Percentiles rank a stretch among this genome's conserved stretches.
Evolutionary conservation across 768 basidiomycete species (phyloP).

Genomic region (Boletus rufocinnamomeus): DNA sequence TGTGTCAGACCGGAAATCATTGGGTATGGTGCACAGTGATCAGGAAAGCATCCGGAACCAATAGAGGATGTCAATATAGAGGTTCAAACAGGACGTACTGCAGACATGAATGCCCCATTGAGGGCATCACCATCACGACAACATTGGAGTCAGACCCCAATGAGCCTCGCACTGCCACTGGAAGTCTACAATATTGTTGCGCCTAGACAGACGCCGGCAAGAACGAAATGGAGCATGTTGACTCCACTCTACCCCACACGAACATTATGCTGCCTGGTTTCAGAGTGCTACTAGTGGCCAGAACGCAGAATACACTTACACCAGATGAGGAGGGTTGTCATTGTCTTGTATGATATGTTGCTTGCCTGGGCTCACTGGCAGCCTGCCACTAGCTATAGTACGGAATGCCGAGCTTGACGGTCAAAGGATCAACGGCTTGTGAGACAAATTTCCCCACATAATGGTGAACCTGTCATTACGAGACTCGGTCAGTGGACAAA

Average conservation of each 20-base stretch:
- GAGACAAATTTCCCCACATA: constrained; percentile 1
- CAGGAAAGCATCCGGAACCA: not conserved
- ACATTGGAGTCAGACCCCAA: not conserved
- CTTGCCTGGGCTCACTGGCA: not conserved
- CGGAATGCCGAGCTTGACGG: not conserved
- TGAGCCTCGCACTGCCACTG: not conserved
- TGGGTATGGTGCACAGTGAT: too few relatives aligned
- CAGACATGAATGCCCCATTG: not conserved
- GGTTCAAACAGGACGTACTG: not conserved
- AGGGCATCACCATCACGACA: not conserved
- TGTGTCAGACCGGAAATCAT: not conserved
- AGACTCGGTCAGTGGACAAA: not conserved
- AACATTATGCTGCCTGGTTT: not conserved
- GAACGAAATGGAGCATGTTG: not conserved
- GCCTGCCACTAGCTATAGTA: too few relatives aligned
- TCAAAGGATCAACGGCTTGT: not conserved
- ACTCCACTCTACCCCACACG: not conserved
- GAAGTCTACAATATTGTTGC: not conserved
- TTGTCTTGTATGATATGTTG: not conserved
- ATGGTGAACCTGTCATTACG: constrained; percentile 4
- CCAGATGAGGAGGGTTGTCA: not conserved
- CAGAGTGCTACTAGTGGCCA: not conserved
- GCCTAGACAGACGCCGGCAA: not conserved
- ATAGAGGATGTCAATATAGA: not conserved
- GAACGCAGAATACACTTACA: not conserved